Base-by-base conservation (phyloP, 2,329 filamentous ascomycete genomes). In the Cladosporium sp. region DNA sequence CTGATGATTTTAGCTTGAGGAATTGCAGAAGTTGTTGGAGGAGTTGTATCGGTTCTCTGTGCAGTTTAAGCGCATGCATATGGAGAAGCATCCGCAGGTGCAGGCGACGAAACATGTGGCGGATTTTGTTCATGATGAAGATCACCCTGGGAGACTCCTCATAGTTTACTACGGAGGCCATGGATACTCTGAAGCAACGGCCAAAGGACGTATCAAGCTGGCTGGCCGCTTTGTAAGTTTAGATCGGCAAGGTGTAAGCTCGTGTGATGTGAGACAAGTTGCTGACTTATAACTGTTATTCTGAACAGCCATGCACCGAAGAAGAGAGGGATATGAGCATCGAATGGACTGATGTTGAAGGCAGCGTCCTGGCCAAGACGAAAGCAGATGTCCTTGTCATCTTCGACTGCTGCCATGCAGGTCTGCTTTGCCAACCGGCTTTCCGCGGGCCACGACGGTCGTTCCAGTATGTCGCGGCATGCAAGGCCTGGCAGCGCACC, bases 401-500 rank as follows among this genome's bases (percentile, higher is more conserved):
- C n/a, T 38, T 48, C 15, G 45, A 40, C 36, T 48, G 45, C n/a
- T 48, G 45, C 25, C 33, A 13, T 18, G 45, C 45, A 4, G 45
- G 45, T 12, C 11, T 35, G 15, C 33, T 51, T 3, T 45, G 40
- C 15, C 19, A 29, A n/a, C 40, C 40, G 3, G 12, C 16, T 4
- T 16, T 16, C 15, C 9, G 47, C 12, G 38, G 47, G 7, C 20
- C 18, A 11, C n/a, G 25, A 8, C 16, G 36, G 11, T 42, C 40
- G 13, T 52, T 43, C 19, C 43, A 49, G 12, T 47, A 42, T 13
- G 32, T 52, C 7, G 50, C 41, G 9, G 50, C 50, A 4, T 52
- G 50, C 22, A 33, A 27, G 43, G 36, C 18, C 4, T 25, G 20
- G 4, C 15, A 46, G 19, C 2, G 4, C 2, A 49, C 50, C 6